Conservation (phyloP, 495 filamentous ascomycete species). For the Aspergillus asperescens region DNA sequence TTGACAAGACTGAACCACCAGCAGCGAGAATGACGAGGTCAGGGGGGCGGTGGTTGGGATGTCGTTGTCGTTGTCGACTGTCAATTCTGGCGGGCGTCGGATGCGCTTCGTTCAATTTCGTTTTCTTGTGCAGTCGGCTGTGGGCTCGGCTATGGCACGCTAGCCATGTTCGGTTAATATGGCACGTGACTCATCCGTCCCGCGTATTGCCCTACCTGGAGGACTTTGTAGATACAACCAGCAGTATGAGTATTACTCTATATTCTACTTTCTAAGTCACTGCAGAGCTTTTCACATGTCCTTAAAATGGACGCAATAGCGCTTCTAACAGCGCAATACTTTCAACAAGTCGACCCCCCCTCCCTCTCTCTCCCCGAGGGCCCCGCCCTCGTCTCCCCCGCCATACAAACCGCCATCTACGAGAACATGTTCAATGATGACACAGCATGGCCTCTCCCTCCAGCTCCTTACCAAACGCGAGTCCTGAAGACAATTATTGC, state of each 20-base stretch:
- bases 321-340: conserved; percentile 52
- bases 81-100: conserved; percentile 23
- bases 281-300: too few relatives aligned
- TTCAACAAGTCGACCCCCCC: conserved; percentile 57
- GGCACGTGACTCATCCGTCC: background rate
- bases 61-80: conserved; percentile 25
- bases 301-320: conserved; percentile 14
- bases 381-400: conserved; percentile 45
- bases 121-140: conserved; percentile 29
- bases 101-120: conserved; percentile 33
- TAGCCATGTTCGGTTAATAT: conserved; percentile 24
- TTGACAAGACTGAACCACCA: conserved; percentile 23
- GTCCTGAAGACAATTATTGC: conserved; percentile 64
- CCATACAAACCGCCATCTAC: conserved; percentile 59
- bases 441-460: conserved; percentile 49
- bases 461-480: conserved; percentile 61
- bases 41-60: conserved; percentile 17
- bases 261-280: too few relatives aligned
- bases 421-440: conserved; percentile 56
- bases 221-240: background rate
- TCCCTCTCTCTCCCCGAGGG: conserved; percentile 52
- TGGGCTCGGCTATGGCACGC: conserved; percentile 43
- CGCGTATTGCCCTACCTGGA: background rate
- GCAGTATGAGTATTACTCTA: background rate
- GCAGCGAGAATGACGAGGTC: conserved; percentile 18